Percentiles rank a stretch among this genome's conserved stretches.
Evolutionary conservation across 768 basidiomycete species (phyloP).

Genomic region (Suillus variegatus): DNA sequence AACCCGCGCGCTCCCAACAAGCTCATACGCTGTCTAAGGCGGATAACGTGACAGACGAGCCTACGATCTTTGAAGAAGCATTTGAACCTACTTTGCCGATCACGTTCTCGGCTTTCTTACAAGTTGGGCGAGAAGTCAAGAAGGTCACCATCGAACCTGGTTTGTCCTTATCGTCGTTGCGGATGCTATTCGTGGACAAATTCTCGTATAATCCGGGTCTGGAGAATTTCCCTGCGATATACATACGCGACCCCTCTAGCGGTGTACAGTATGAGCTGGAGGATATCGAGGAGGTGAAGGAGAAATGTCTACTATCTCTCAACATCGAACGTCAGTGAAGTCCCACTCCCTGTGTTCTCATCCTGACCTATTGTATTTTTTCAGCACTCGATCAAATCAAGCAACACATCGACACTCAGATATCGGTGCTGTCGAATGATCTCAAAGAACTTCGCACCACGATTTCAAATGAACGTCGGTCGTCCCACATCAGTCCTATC

Average conservation of each 20-base stretch:
- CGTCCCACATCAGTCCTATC: slow-evolving; percentile 47
- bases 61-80: slow-evolving; percentile 20
- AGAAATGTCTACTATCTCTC: slow-evolving; percentile 84
- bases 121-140: slow-evolving; percentile 89
- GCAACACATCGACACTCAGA: slow-evolving; percentile 94
- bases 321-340: slow-evolving; percentile 91
- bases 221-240: slow-evolving; percentile 94
- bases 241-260: slow-evolving; percentile 88
- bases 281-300: slow-evolving; percentile 89
- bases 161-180: slow-evolving; percentile 70
- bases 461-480: slow-evolving; percentile 59
- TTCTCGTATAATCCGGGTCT: slow-evolving; percentile 93
- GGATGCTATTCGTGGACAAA: slow-evolving; percentile 90
- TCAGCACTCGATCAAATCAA: slow-evolving; percentile 97
- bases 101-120: slow-evolving; percentile 77
- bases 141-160: slow-evolving; percentile 74
- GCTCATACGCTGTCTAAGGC: slow-evolving; percentile 9
- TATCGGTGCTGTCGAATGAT: slow-evolving; percentile 81
- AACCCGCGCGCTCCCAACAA: slow-evolving; percentile 27
- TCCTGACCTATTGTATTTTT: slow-evolving; percentile 15
- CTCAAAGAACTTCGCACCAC: slow-evolving; percentile 82
- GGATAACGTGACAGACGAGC: slow-evolving; percentile 10
- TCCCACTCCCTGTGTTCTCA: slow-evolving; percentile 5
- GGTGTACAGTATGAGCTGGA: slow-evolving; percentile 96
- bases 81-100: slow-evolving; percentile 19